These are phyloP conservation scores for Forsythia suspensa DNA, from an alignment of 257 asterid genomes.

Conservation along the genomic window DNA sequence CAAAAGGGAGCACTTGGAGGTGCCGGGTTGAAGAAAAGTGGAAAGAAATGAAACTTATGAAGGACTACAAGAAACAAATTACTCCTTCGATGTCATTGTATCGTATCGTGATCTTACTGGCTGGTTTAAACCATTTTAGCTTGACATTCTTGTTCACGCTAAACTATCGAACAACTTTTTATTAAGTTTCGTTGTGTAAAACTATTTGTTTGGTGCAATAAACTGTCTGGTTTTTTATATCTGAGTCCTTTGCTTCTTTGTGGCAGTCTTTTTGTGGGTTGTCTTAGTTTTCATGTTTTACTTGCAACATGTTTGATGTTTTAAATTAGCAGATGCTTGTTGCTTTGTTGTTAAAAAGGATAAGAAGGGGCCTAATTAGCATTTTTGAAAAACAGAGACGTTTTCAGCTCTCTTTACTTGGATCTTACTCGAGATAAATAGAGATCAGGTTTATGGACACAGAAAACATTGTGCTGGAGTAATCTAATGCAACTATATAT, in stretches of 20 bases:
- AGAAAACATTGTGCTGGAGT: not conserved
- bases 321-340: not conserved
- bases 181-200: not conserved
- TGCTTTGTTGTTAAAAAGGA: not conserved
- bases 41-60: constrained; percentile 53
- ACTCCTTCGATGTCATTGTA: not conserved
- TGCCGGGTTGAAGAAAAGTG: constrained; percentile 81
- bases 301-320: not conserved
- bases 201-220: constrained; percentile 1
- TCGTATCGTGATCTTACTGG: not conserved
- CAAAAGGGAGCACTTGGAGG: constrained; percentile 73
- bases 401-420: not conserved
- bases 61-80: not conserved
- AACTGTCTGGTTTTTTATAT: not conserved
- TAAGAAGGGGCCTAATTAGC: not conserved
- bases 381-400: not conserved
- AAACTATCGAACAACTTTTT: not conserved
- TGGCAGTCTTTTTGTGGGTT: not conserved
- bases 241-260: not conserved
- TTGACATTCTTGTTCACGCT: not conserved
- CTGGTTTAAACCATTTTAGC: constrained; percentile 14
- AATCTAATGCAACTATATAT: not conserved
- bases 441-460: not conserved
- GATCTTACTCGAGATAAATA: not conserved
- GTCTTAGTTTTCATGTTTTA: not conserved